Evolutionary conservation across 495 filamentous ascomycete genomes (phyloP).

Genomic region (Penicillium odoratum): DNA sequence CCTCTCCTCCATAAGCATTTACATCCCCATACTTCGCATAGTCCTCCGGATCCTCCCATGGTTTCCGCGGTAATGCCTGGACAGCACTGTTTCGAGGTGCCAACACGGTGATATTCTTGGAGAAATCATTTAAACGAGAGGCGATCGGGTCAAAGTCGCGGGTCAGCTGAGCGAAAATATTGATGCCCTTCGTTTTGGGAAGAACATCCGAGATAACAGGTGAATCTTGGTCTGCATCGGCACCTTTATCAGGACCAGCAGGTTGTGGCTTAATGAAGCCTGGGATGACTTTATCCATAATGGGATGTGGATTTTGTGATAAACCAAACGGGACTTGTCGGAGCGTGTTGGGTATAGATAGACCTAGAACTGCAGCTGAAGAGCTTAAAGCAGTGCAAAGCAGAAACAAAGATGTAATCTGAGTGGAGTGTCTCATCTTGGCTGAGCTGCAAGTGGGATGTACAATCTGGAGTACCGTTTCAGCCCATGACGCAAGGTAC

Average conservation of each 20-base stretch:
- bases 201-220: conserved; percentile 83
- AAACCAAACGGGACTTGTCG: conserved; percentile 16
- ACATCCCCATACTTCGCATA: conserved; percentile 67
- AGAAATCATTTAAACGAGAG: conserved; percentile 65
- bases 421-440: conserved; percentile 22
- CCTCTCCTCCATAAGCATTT: conserved; percentile 74
- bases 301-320: conserved; percentile 30
- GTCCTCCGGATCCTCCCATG: conserved; percentile 89
- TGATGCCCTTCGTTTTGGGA: conserved; percentile 75
- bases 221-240: conserved; percentile 14
- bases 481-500: conserved; percentile 27
- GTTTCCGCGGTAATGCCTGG: conserved; percentile 78
- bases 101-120: conserved; percentile 81
- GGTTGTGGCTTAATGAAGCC: conserved; percentile 40
- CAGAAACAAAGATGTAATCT: conserved; percentile 17
- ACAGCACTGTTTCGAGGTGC: conserved; percentile 84
- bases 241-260: conserved; percentile 14
- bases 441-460: conserved; percentile 10
- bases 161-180: conserved; percentile 84
- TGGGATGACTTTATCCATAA: conserved; percentile 31
- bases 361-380: conserved; percentile 18
- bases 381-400: conserved; percentile 12
- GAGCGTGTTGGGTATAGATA: conserved; percentile 8
- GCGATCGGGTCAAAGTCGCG: conserved; percentile 74
- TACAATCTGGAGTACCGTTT: background rate